Percentiles rank a stretch among this genome's conserved stretches.
phyloP scores from a whole-genome alignment of 495 filamentous ascomycete genomes.

The Neohortaea acidophila region DNA sequence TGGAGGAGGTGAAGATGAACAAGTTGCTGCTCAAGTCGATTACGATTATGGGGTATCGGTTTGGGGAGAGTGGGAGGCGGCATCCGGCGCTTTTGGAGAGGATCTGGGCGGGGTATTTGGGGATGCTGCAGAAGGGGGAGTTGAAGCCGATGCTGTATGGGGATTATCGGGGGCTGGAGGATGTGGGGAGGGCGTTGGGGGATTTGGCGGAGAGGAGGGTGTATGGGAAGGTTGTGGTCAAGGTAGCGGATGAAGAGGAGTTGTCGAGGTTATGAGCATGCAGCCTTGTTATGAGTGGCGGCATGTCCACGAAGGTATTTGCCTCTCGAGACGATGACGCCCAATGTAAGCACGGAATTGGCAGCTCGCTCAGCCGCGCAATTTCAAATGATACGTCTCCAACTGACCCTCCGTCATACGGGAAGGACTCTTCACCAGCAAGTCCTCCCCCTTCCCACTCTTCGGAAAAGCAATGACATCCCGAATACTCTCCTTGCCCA shows the following conservation, averaged over 20 bases:
- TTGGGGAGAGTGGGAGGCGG: constrained; percentile 25
- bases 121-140: constrained; percentile 19
- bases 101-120: constrained; percentile 25
- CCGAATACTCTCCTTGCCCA: constrained; percentile 55
- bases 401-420: constrained; percentile 46
- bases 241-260: constrained; percentile 15
- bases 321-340: too few relatives aligned
- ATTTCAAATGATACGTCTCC: constrained; percentile 52
- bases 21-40: constrained; percentile 23
- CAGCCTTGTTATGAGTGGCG: too few relatives aligned
- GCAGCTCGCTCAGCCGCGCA: constrained; percentile 13
- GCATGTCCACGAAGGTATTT: too few relatives aligned
- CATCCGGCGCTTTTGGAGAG: constrained; percentile 17
- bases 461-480: constrained; percentile 98
- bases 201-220: constrained; percentile 19
- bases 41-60: constrained; percentile 26
- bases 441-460: constrained; percentile 69
- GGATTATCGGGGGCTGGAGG: constrained; percentile 20
- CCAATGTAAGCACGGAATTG: too few relatives aligned
- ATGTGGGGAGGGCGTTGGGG: constrained; percentile 18
- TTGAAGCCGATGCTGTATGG: constrained; percentile 24
- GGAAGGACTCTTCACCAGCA: constrained; percentile 60
- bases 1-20: constrained; percentile 25
- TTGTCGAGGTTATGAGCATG: constrained; percentile 11
- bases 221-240: constrained; percentile 24